Evolutionary conservation across 768 basidiomycete species (phyloP), one percentile per base, ranked within the genome.

Genomic region (Leccinum obscurum): DNA sequence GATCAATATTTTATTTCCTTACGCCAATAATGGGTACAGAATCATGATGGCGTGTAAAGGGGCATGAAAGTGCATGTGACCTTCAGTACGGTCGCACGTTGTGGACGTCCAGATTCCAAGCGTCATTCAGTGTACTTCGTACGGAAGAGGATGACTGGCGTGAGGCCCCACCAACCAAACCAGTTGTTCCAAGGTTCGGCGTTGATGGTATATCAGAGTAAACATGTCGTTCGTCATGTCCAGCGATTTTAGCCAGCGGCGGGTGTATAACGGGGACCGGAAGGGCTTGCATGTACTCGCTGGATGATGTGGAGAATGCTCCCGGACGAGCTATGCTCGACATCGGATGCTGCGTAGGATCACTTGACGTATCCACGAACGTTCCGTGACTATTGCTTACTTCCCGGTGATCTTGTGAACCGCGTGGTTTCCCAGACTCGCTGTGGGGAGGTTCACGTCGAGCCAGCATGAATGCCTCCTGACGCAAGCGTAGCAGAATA

Each of bases 401-500:
- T 44, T 70, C 71, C 34, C 80, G 64, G 52, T 57, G 41, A 49
- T 80, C 74, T 52, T 46, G 41, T 34, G 56, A 13, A 22, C 15
- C 55, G 24, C 41, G 30, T 44, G 35, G 3, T 14, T 63, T 66
- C 2, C 60, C 44, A 26, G 66, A 57, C 41, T 13, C 50, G 32
- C 55, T 56, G 20, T 67, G 66, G 14, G 52, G 51, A 49, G 56
- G 26, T 65, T 62, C 49, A 34, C 56, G 44, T 68, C 64, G 68
- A 26, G 75, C 76, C 41, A 76, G 66, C 55, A 67, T 66, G 28
- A 30, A 9, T 11, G 81, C 80, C 65, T 80, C 81, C 24, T 75
- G 66, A 17, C 77, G 75, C 77, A 84, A 78, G 15, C 69, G 69
- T 57, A 81, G 70, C 30, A 84, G 61, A 14, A 83, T 75, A 30